Conservation (phyloP, 306 rosid genomes). For the Urtica urens region DNA sequence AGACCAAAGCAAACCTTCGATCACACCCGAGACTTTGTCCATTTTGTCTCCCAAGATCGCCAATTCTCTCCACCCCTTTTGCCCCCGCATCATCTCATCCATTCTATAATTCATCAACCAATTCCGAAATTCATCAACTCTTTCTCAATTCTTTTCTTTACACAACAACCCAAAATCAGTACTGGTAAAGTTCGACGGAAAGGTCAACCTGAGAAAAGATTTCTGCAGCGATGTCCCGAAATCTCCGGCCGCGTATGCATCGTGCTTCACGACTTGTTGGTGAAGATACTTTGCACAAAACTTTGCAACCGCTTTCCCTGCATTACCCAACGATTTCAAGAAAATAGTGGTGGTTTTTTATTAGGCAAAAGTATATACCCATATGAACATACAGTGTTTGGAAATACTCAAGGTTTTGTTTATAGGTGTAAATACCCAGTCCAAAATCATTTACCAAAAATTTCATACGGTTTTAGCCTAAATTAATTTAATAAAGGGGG, state of each 20-base stretch:
- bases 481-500: no score
- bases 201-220: slow-evolving; percentile 69
- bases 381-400: no score
- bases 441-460: no score
- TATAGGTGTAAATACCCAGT: no score
- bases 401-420: no score
- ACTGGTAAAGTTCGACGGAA: slow-evolving; percentile 2
- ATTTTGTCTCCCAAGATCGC: slow-evolving; percentile 80
- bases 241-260: slow-evolving; percentile 74
- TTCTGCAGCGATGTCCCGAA: slow-evolving; percentile 49
- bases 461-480: no score
- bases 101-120: slow-evolving; percentile 44
- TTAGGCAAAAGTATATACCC: neutral
- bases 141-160: neutral
- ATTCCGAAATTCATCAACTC: neutral
- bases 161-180: no score
- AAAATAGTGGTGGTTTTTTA: neutral
- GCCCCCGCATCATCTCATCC: slow-evolving; percentile 98
- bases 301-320: slow-evolving; percentile 94
- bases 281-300: slow-evolving; percentile 94
- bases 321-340: no score
- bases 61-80: slow-evolving; percentile 96
- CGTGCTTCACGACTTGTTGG: slow-evolving; percentile 60
- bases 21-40: slow-evolving; percentile 68
- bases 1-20: slow-evolving; percentile 75